Conservation (phyloP, 2,329 filamentous ascomycete genomes). For the Chaetomiaceae sp. region DNA sequence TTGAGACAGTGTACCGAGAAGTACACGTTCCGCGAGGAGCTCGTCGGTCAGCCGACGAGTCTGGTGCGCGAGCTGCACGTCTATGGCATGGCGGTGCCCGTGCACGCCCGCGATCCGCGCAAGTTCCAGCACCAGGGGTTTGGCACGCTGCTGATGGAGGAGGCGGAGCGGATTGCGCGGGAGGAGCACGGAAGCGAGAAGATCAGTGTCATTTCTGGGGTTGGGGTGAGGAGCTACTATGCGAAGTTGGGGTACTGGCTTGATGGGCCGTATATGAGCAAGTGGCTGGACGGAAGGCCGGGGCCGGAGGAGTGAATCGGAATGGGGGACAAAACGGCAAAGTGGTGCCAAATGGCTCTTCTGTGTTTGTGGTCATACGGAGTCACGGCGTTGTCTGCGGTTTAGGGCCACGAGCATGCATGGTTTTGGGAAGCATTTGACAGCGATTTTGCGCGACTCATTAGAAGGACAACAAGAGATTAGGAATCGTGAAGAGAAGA, state of each 20-base stretch:
- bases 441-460: too few relatives aligned
- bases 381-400: too few relatives aligned
- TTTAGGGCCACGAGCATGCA: too few relatives aligned
- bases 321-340: too few relatives aligned
- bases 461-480: too few relatives aligned
- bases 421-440: too few relatives aligned
- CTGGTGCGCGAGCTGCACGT: constrained; percentile 93
- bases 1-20: constrained; percentile 85
- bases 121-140: constrained; percentile 99
- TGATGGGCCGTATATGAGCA: constrained; percentile 81
- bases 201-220: constrained; percentile 96
- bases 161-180: constrained; percentile 89
- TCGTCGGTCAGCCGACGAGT: constrained; percentile 80
- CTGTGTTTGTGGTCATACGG: too few relatives aligned
- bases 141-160: constrained; percentile 93
- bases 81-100: constrained; percentile 94
- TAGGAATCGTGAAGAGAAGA: too few relatives aligned
- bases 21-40: constrained; percentile 86
- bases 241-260: constrained; percentile 86
- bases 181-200: constrained; percentile 92
- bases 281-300: constrained; percentile 51
- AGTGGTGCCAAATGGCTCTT: too few relatives aligned
- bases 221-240: constrained; percentile 94
- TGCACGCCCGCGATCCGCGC: constrained; percentile 87
- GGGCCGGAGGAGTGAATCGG: constrained; percentile 17